A percentile compares a stretch with the other conserved stretches of the same genome.
These are phyloP conservation scores for Colletotrichum sansevieriae DNA, from an alignment of 2,329 filamentous ascomycete genomes.

Conservation along the genomic window DNA sequence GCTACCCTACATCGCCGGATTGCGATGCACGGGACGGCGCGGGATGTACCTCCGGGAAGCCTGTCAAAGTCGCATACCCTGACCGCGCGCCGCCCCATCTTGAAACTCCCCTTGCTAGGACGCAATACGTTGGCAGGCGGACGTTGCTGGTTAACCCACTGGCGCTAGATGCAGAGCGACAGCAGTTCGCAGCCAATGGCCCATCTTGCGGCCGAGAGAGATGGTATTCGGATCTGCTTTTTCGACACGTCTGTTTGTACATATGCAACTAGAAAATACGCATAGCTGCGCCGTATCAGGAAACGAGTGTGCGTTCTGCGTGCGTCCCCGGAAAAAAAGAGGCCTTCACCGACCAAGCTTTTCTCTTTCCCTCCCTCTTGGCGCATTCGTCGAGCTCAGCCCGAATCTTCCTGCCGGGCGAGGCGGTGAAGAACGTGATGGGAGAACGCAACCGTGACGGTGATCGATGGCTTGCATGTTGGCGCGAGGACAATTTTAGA, in stretches of 20 bases:
- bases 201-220: slow-evolving; percentile 29
- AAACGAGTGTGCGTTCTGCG: slow-evolving; percentile 5
- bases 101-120: slow-evolving; percentile 1
- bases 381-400: neutral
- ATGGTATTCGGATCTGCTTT: slow-evolving; percentile 2
- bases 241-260: slow-evolving; percentile 5
- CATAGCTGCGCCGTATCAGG: slow-evolving; percentile 20
- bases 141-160: neutral
- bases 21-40: neutral
- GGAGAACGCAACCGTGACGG: slow-evolving; percentile 10
- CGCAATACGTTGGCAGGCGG: slow-evolving; percentile 4
- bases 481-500: slow-evolving; percentile 12
- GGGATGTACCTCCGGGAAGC: slow-evolving; percentile 22
- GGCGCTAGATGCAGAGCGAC: slow-evolving; percentile 13
- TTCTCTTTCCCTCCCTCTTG: neutral
- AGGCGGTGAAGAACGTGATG: slow-evolving; percentile 38
- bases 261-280: neutral
- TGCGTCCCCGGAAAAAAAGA: neutral
- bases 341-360: slow-evolving; percentile 2
- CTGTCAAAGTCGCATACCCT: slow-evolving; percentile 37
- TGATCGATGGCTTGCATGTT: slow-evolving; percentile 29
- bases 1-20: slow-evolving; percentile 15
- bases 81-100: slow-evolving; percentile 3
- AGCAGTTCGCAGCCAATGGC: slow-evolving; percentile 22
- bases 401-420: neutral